These are phyloP conservation scores for Cryptococcus sp. DNA, from an alignment of 1,284 basidiomycete genomes.

Conservation along the genomic window DNA sequence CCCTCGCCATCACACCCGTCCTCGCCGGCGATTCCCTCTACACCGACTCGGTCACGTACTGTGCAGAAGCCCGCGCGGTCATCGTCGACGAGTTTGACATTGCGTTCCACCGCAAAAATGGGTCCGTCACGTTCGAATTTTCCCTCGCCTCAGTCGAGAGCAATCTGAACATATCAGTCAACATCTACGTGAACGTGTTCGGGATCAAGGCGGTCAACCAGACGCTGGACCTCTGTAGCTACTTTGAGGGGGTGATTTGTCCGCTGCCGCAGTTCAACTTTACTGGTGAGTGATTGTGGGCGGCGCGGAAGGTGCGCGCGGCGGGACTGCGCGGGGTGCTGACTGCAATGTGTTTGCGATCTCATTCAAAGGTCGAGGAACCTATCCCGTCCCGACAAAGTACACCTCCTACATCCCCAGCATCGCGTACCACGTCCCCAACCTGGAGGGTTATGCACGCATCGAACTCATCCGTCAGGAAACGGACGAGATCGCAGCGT, in stretches of 20 bases:
- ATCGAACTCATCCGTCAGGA: conserved; percentile 67
- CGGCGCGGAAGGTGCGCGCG: too few species aligned
- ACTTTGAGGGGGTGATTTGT: conserved; percentile 74
- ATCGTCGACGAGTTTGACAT: conserved; percentile 78
- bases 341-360: not conserved
- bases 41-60: conserved; percentile 84
- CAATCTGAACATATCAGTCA: conserved; percentile 73
- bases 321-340: not conserved
- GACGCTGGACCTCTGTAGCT: conserved; percentile 67
- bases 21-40: conserved; percentile 20
- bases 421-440: conserved; percentile 83
- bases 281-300: conserved; percentile 54
- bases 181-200: conserved; percentile 75
- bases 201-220: conserved; percentile 72
- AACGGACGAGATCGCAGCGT: conserved; percentile 72
- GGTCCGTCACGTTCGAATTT: conserved; percentile 39
- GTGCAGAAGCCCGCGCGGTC: conserved; percentile 71
- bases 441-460: conserved; percentile 85
- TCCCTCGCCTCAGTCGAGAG: conserved; percentile 51
- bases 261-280: conserved; percentile 84
- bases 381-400: conserved; percentile 64
- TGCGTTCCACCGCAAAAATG: conserved; percentile 65
- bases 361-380: conserved; percentile 56
- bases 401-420: conserved; percentile 60
- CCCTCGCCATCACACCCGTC: conserved; percentile 7